phyloP scores from a whole-genome alignment of 805 yeast species.

The Metschnikowia shivogae region DNA sequence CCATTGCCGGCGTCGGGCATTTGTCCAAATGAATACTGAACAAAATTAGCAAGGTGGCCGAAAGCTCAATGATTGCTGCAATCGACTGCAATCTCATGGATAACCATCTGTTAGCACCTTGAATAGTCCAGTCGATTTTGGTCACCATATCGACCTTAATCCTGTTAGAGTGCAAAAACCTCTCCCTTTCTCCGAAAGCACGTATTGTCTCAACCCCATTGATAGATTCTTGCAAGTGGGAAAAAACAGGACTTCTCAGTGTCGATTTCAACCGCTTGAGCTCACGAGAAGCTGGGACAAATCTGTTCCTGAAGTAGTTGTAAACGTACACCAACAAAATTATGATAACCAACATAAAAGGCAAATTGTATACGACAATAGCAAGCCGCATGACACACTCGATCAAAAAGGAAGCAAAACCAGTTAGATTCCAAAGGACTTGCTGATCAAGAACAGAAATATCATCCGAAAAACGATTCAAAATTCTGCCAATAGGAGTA shows the following conservation, averaged over 20 bases:
- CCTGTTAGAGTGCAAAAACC: slow-evolving; percentile 25
- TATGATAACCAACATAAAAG: slow-evolving; percentile 30
- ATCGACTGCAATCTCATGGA: slow-evolving; percentile 35
- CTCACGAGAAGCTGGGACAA: slow-evolving; percentile 35
- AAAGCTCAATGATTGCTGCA: slow-evolving; percentile 30
- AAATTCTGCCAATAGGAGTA: slow-evolving; percentile 38
- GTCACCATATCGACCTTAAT: slow-evolving; percentile 24
- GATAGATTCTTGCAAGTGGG: slow-evolving; percentile 35
- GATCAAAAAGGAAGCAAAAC: slow-evolving; percentile 20
- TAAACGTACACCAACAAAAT: slow-evolving; percentile 25
- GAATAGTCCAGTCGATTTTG: slow-evolving; percentile 20
- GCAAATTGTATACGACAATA: slow-evolving; percentile 30
- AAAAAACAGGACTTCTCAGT: slow-evolving; percentile 29
- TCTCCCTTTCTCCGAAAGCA: slow-evolving; percentile 28
- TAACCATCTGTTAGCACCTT: slow-evolving; percentile 33
- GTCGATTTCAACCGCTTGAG: slow-evolving; percentile 31
- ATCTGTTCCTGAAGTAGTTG: slow-evolving; percentile 27
- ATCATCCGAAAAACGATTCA: slow-evolving; percentile 39
- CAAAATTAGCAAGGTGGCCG: slow-evolving; percentile 26
- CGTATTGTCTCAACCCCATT: slow-evolving; percentile 34
- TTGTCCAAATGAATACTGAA: slow-evolving; percentile 21
- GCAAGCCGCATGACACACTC: slow-evolving; percentile 26
- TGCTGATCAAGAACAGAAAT: slow-evolving; percentile 30
- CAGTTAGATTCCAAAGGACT: slow-evolving; percentile 29
- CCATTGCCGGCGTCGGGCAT: slow-evolving; percentile 30